Evolutionary conservation across 768 basidiomycete species (phyloP).

Genomic region (Asterophora lycoperdoides): DNA sequence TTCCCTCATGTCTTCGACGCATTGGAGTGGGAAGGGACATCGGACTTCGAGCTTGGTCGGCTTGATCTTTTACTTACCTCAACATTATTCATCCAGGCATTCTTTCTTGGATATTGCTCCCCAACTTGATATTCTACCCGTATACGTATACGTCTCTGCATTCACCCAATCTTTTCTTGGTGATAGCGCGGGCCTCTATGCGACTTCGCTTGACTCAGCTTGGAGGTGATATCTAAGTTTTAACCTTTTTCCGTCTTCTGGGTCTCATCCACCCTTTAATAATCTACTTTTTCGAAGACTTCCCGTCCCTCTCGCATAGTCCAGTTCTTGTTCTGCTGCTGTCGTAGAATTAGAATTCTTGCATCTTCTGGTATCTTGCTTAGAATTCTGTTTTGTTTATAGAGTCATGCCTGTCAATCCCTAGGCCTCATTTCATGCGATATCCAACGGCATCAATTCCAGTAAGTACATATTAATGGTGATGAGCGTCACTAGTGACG

Average conservation of each 20-base stretch:
- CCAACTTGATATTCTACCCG: slow-evolving; percentile 2
- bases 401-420: no score
- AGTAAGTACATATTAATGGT: no score
- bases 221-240: no score
- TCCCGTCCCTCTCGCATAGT: background rate
- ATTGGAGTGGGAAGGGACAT: slow-evolving; percentile 8
- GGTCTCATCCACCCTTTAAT: slow-evolving; percentile 7
- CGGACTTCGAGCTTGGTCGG: slow-evolving; percentile 9
- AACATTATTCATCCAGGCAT: slow-evolving; percentile 5
- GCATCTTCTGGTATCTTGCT: background rate
- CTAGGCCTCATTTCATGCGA: no score
- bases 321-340: slow-evolving; percentile 5
- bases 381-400: background rate
- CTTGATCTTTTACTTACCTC: slow-evolving; percentile 8
- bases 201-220: no score
- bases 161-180: background rate
- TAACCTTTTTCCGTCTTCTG: background rate
- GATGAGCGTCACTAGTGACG: no score
- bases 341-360: slow-evolving; percentile 3
- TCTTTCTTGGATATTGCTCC: slow-evolving; percentile 3
- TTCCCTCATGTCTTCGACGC: slow-evolving; percentile 4
- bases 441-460: no score
- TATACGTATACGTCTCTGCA: slow-evolving; percentile 2
- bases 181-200: slow-evolving; percentile 3
- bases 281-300: slow-evolving; percentile 1